Base-by-base conservation (phyloP, 2,329 filamentous ascomycete genomes). In the Exophiala calicioides region DNA sequence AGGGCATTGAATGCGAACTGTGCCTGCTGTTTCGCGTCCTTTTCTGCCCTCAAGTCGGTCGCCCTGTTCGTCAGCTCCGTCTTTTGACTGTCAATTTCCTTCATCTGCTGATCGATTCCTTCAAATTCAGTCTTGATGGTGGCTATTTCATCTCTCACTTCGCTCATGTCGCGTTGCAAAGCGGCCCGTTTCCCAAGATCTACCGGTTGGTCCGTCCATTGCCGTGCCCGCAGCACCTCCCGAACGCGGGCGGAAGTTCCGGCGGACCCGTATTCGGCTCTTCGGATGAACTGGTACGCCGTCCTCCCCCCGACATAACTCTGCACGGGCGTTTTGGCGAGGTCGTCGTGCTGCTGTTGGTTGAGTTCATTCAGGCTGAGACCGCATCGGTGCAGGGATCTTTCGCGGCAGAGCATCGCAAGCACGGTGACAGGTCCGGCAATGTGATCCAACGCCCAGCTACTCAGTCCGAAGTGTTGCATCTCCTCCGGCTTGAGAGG, bases 401-500 rank as follows among this genome's bases (percentile, higher is more conserved):
- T 80, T 57, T 87, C 84, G 9, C 82, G 78, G 65, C 90, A 96
- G 16, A 98, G 78, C 86, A 95, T 93, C 5, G 88, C 85, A 24
- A 97, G 71, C 1, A 98, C 88, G 1, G 87, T 79, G 1, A 85
- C 82, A 0, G 94, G 94, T 0, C 91, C 93, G 24, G 84, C 77
- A 4, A 98, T 63, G 48, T 79, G 88, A 61, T 97, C 86, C 19
- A 87, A 75, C 1, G 89, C 83, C 70, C 86, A 95, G 2, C 85
- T 83, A 54, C 94, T 85, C 38, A 98, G 79, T 0, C 89, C 89
- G 26, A 66, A 81, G 47, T 30, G 60, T 49, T 41, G 60, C 45
- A 89, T 66, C 41, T 88, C 73, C 6, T 81, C 73, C 4, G 63
- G 58, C 1, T 77, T 68, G 4, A 88, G 60, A 0, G 80, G 79